Base-by-base conservation (phyloP, 1,284 basidiomycete genomes). In the Puccinia coronata region DNA sequence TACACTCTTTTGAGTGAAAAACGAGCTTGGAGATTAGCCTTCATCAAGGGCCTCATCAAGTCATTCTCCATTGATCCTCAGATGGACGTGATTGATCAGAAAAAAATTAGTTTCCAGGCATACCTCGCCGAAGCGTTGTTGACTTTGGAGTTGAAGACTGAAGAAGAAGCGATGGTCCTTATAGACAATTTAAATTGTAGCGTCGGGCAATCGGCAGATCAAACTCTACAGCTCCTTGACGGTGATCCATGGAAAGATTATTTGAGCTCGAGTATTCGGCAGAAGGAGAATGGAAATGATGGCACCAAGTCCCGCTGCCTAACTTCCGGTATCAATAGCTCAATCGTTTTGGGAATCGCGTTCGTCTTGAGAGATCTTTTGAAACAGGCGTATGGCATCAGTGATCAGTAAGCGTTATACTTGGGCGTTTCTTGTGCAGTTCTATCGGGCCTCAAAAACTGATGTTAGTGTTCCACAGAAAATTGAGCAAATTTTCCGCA, bases 71-170 rank as follows among this genome's bases (percentile, higher is more conserved):
- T 91, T 73, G 89, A 91, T 82, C 83, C 86, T n/a, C 47, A 85
- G 81, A 23, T 34, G 23, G 23, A 28, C 25, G 67, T 14, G 3
- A 0, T 31, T 53, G 9, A 69, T 11, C 84, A 94, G 91, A 90
- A 92, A 82, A 92, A 95, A 83, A 88, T 95, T 41, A 90, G 92
- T 41, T 93, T 98, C 84, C 90, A 90, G 0, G 91, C 94, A 67
- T 99, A 94, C 87, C 92, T 98, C 89, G 92, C 94, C 0, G 97
- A 99, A 86, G 98, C 97, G 85, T 91, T 99, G 81, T 90, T 94
- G 0, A 88, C 91, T 0, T 90, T 99, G 81, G 95, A 98, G 70
- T 98, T 96, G 88, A 97, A 95, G 87, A 92, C 93, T 0, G 91
- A 92, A 84, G 97, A 99, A 86, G 97, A 99, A 87, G 91, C 92